Conservation (phyloP, 2,329 filamentous ascomycete genomes). For the Chaetomiaceae sp. region DNA sequence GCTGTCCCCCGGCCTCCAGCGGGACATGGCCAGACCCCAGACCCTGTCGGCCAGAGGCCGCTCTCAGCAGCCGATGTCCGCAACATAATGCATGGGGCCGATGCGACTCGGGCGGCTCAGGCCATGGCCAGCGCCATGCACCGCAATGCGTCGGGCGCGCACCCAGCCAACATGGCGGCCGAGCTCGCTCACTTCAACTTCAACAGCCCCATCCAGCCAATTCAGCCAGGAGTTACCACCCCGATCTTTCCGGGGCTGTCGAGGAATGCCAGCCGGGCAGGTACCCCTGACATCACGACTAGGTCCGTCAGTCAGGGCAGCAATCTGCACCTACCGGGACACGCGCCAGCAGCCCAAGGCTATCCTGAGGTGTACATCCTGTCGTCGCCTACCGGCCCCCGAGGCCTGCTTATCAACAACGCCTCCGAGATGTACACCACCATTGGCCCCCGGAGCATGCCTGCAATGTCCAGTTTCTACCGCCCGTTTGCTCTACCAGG, state of each 20-base stretch:
- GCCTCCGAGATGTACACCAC: conserved; percentile 49
- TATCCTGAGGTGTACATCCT: conserved; percentile 56
- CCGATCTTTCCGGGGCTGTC: conserved; percentile 35
- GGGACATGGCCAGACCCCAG: conserved; percentile 14
- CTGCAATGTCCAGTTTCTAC: neutral
- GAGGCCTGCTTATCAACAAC: conserved; percentile 53
- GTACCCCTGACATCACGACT: conserved; percentile 41
- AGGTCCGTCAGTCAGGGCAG: conserved; percentile 33
- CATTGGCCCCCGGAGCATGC: conserved; percentile 27
- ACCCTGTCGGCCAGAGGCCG: conserved; percentile 29
- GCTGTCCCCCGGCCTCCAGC: conserved; percentile 12
- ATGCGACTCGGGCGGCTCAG: conserved; percentile 41
- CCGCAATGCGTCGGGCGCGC: conserved; percentile 45
- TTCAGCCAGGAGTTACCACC: conserved; percentile 42
- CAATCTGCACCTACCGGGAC: conserved; percentile 12
- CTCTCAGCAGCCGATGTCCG: conserved; percentile 43
- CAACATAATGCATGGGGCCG: conserved; percentile 43
- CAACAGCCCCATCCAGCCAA: conserved; percentile 32
- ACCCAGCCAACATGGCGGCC: conserved; percentile 35
- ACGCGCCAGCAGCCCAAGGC: conserved; percentile 17
- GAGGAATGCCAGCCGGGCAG: conserved; percentile 42
- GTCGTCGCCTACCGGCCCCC: conserved; percentile 56
- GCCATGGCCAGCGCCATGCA: conserved; percentile 47
- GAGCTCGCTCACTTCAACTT: conserved; percentile 26
- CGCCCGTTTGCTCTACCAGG: conserved; percentile 8